Evolutionary conservation across 2,329 filamentous ascomycete species (phyloP).

Genomic region (Calycina herbarum): DNA sequence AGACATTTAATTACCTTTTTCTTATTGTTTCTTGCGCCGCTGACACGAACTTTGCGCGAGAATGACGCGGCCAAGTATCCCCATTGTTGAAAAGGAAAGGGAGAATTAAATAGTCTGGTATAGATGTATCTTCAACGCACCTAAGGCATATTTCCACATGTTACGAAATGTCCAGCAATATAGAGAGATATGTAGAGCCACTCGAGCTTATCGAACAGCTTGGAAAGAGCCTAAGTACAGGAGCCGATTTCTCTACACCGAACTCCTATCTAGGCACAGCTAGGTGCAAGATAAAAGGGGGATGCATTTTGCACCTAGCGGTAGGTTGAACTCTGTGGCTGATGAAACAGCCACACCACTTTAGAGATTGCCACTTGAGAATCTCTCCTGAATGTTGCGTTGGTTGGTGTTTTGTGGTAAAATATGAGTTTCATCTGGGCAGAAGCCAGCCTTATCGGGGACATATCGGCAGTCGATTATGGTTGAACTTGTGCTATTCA

Average conservation of each 20-base stretch:
- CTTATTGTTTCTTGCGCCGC: not conserved
- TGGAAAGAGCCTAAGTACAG: too few species aligned
- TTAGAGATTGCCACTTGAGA: not conserved
- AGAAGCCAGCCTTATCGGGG: not conserved
- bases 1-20: not conserved
- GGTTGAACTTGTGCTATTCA: too few species aligned
- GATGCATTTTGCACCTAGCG: not conserved
- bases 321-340: not conserved
- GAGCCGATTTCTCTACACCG: too few species aligned
- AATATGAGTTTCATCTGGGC: not conserved
- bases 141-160: too few species aligned
- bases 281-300: not conserved
- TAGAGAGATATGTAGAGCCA: too few species aligned
- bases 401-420: not conserved
- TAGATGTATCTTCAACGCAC: too few species aligned
- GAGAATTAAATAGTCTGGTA: too few species aligned
- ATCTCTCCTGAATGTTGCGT: not conserved
- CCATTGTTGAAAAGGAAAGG: not conserved
- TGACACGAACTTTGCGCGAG: not conserved
- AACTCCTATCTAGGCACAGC: too few species aligned
- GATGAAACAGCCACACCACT: constrained; percentile 1
- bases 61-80: not conserved
- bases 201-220: too few species aligned
- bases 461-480: not conserved
- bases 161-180: too few species aligned